Percentiles rank a stretch among this genome's conserved stretches.
phyloP scores from a whole-genome alignment of 2,329 filamentous ascomycete genomes.

The Microdochium paspali region DNA sequence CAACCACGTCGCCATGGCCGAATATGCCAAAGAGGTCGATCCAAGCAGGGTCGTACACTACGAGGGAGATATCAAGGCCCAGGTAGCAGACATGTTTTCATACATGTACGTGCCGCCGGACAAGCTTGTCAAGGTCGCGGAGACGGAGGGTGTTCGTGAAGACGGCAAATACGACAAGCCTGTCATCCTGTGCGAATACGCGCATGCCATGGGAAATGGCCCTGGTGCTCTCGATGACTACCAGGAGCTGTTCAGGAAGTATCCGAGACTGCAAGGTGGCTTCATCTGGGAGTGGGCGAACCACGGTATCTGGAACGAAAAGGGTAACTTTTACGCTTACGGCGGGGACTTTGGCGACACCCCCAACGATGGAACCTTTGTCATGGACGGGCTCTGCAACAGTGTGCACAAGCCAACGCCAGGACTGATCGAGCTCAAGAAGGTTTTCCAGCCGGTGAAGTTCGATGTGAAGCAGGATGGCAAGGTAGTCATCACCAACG shows the following conservation, averaged over 20 bases:
- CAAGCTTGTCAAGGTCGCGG: slow-evolving; percentile 34
- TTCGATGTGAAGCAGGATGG: slow-evolving; percentile 23
- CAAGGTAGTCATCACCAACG: slow-evolving; percentile 32
- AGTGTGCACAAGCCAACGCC: slow-evolving; percentile 46
- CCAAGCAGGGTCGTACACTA: slow-evolving; percentile 54
- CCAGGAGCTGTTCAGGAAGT: slow-evolving; percentile 49
- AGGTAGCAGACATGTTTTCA: slow-evolving; percentile 55
- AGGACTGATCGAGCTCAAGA: slow-evolving; percentile 47
- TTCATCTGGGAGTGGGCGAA: slow-evolving; percentile 61
- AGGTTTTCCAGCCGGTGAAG: slow-evolving; percentile 44
- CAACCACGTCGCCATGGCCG: slow-evolving; percentile 60
- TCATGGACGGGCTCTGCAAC: slow-evolving; percentile 50
- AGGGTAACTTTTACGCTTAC: slow-evolving; percentile 42
- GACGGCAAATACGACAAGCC: slow-evolving; percentile 44
- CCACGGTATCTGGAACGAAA: slow-evolving; percentile 43
- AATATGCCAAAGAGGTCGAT: slow-evolving; percentile 49
- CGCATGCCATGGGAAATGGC: slow-evolving; percentile 64
- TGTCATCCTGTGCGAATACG: slow-evolving; percentile 49
- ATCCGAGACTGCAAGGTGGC: slow-evolving; percentile 55
- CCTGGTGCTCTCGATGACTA: slow-evolving; percentile 64
- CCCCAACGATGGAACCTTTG: slow-evolving; percentile 51
- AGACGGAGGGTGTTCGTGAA: slow-evolving; percentile 28
- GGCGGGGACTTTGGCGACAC: slow-evolving; percentile 47
- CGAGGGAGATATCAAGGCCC: slow-evolving; percentile 51
- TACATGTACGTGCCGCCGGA: slow-evolving; percentile 56